Evolutionary conservation across 2,329 filamentous ascomycete genomes (phyloP), one percentile per base, ranked within the genome.

Genomic region (Colletotrichum chrysophilum): DNA sequence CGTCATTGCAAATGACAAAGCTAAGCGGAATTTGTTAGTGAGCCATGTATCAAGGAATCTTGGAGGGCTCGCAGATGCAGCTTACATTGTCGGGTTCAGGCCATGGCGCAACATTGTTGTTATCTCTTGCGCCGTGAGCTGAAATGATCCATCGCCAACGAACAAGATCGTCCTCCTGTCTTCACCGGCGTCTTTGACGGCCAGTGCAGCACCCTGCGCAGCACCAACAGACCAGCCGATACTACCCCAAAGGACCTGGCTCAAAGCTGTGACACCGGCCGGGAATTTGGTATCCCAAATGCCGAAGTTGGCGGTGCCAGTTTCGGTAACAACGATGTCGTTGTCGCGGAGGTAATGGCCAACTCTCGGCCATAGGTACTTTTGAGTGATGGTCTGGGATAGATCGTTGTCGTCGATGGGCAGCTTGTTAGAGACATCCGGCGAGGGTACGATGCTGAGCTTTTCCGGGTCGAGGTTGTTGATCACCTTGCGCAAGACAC

Each of bases 261-360:
- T 95, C 80, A 98, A 91, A 21, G 94, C 94, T 9, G 91, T 95
- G n/a, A 96, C 94, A n/a, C 90, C 89, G 4, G 87, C 83, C 0
- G 95, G 95, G 86, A 98, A 97, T 56, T 91, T 91, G 6, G 95
- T 96, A 74, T 96, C 94, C 91, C 94, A 95, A 80, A 97, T 94
- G 71, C 96, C 96, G 83, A 97, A 96, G 85, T 96, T 96, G 74
- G 95, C 89, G 0, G 96, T 98, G 52, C 95, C 96, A 3, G 95
- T 98, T 83, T 97, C 96, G 0, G 95, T 96, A 66, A 98, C 90
- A 70, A 98, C 88, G 72, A 97, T 91, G 80, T 98, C 96, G 61
- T 92, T 89, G 70, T 92, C 87, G 70, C 90, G 88, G 12, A 98
- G 86, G 88, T 94, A 97, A 77, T 93, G 88, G 48, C 94, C 93